Conservation (phyloP, 1,139 yeast species). For the Pichiaceae sp. region DNA sequence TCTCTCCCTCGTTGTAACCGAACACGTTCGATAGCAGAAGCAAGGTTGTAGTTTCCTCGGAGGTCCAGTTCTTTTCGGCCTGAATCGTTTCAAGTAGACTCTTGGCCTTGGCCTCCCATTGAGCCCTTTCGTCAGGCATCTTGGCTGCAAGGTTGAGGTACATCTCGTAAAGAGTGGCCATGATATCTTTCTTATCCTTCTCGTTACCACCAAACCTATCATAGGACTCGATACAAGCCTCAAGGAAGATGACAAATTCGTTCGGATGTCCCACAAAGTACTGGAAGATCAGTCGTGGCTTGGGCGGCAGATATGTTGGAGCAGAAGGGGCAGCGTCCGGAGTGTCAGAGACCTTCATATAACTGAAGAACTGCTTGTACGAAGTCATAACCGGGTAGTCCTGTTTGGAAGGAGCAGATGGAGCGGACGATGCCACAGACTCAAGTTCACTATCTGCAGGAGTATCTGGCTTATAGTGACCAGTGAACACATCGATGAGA, state of each 20-base stretch:
- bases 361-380: slow-evolving; percentile 62
- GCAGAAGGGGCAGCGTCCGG: slow-evolving; percentile 6
- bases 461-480: slow-evolving; percentile 50
- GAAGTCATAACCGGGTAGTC: slow-evolving; percentile 47
- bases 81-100: slow-evolving; percentile 30
- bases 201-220: slow-evolving; percentile 67
- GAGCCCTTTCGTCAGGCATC: slow-evolving; percentile 19
- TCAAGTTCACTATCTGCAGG: slow-evolving; percentile 7
- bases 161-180: slow-evolving; percentile 75
- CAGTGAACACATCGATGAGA: slow-evolving; percentile 82
- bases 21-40: slow-evolving; percentile 62
- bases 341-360: slow-evolving; percentile 29
- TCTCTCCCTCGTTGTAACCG: slow-evolving; percentile 43
- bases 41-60: slow-evolving; percentile 52
- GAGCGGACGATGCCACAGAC: slow-evolving; percentile 2
- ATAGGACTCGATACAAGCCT: slow-evolving; percentile 80
- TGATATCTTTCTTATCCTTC: slow-evolving; percentile 61
- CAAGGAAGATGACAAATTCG: slow-evolving; percentile 88
- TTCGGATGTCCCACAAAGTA: slow-evolving; percentile 78
- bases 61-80: slow-evolving; percentile 16
- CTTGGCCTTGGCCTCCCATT: slow-evolving; percentile 64
- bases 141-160: slow-evolving; percentile 56
- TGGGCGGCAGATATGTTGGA: slow-evolving; percentile 91
- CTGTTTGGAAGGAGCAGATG: neutral
- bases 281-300: slow-evolving; percentile 79